These are phyloP conservation scores for Dryas drummondii DNA, from an alignment of 306 rosid species.

Conservation along the genomic window DNA sequence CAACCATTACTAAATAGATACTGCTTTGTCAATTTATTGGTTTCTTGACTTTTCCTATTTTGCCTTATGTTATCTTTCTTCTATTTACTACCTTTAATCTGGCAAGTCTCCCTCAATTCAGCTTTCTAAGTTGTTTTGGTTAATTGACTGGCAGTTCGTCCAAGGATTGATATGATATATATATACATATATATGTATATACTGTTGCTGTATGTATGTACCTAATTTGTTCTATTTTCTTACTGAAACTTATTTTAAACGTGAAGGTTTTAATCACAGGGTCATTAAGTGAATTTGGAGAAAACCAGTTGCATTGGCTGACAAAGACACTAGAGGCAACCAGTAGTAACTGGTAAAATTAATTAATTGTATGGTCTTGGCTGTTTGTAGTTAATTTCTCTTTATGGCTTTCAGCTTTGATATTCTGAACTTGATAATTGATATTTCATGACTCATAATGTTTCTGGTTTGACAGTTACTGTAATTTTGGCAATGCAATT, in stretches of 20 bases:
- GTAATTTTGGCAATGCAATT: background rate
- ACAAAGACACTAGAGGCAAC: constrained; percentile 38
- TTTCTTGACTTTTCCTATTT: no score
- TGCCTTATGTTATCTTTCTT: no score
- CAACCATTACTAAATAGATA: no score
- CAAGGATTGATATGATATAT: background rate
- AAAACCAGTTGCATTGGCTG: constrained; percentile 45
- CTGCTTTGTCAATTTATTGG: no score
- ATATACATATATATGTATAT: background rate
- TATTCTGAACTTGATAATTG: background rate
- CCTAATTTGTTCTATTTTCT: background rate
- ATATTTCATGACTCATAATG: background rate
- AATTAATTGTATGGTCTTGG: background rate
- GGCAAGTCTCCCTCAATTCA: no score
- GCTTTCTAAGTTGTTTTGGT: background rate
- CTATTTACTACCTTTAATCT: no score
- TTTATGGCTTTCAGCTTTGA: background rate
- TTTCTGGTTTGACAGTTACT: background rate
- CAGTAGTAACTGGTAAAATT: constrained; percentile 52
- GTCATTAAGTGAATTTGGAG: constrained; percentile 28
- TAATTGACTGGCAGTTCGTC: background rate
- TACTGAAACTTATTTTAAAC: constrained; percentile 8
- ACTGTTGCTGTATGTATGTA: background rate
- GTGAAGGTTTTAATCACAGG: constrained; percentile 31
- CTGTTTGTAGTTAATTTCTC: background rate